Conservation (phyloP, 2,329 filamentous ascomycete species). For the Curvularia eragrostidis region DNA sequence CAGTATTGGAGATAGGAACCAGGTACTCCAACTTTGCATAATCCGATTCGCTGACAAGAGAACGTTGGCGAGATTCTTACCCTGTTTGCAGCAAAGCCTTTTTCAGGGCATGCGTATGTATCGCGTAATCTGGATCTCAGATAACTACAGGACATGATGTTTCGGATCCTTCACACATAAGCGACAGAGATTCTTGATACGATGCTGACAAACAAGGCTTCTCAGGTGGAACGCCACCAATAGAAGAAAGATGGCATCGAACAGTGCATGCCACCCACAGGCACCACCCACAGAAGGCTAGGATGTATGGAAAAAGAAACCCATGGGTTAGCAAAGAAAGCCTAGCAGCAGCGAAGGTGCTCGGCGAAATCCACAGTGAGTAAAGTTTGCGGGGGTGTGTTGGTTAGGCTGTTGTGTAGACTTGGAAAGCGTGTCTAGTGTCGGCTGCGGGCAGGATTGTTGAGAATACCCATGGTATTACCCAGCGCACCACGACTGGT, state of each 20-base stretch:
- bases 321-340: neutral
- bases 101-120: neutral
- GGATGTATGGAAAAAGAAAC: slow-evolving; percentile 1
- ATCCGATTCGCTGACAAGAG: too few species aligned
- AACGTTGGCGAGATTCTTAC: neutral
- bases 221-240: neutral
- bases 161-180: neutral
- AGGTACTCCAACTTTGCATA: neutral
- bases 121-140: neutral
- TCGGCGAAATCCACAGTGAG: neutral
- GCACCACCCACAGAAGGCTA: neutral
- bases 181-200: neutral
- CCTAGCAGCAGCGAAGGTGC: neutral
- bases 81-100: neutral
- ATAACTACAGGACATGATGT: neutral
- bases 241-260: neutral
- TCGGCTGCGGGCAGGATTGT: neutral
- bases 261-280: neutral
- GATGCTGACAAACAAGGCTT: neutral
- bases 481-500: neutral
- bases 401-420: neutral
- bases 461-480: neutral
- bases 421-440: neutral
- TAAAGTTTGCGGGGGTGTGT: neutral
- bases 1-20: neutral